A percentile compares a stretch with the other conserved stretches of the same genome.
These are phyloP conservation scores for Yamadazyma akitaensis DNA, from an alignment of 805 yeast species.

Conservation along the genomic window DNA sequence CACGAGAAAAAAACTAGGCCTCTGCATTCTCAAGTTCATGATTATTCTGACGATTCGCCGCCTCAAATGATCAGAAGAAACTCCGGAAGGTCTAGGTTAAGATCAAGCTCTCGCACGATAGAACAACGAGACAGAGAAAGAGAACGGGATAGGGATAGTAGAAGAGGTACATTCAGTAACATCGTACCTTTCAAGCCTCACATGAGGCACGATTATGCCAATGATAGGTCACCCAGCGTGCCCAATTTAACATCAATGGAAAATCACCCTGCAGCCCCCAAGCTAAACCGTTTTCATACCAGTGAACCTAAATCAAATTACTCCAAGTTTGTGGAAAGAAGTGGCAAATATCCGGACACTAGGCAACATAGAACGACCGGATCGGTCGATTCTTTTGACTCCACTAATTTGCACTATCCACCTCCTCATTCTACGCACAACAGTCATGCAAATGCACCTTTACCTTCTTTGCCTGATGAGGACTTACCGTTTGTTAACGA, in stretches of 20 bases:
- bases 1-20: neutral
- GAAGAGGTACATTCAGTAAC: slow-evolving; percentile 19
- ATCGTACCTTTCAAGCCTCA: slow-evolving; percentile 22
- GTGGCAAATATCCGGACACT: slow-evolving; percentile 1
- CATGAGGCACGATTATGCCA: slow-evolving; percentile 3
- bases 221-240: slow-evolving; percentile 15
- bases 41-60: slow-evolving; percentile 5
- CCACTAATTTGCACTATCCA: slow-evolving; percentile 8
- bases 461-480: slow-evolving; percentile 17
- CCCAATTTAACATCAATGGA: slow-evolving; percentile 15
- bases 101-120: neutral
- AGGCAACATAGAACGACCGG: slow-evolving; percentile 6
- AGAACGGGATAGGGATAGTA: slow-evolving; percentile 1
- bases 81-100: slow-evolving; percentile 1
- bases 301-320: slow-evolving; percentile 15
- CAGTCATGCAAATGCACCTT: slow-evolving; percentile 7
- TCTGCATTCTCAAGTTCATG: neutral
- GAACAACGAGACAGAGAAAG: slow-evolving; percentile 5
- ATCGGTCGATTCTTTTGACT: slow-evolving; percentile 13
- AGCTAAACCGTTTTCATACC: slow-evolving; percentile 15
- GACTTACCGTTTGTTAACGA: slow-evolving; percentile 39
- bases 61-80: slow-evolving; percentile 6
- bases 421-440: neutral
- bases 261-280: slow-evolving; percentile 12
- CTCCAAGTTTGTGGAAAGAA: slow-evolving; percentile 11